Conservation (phyloP, 768 basidiomycete genomes). For the Paxillus ammoniavirescens region DNA sequence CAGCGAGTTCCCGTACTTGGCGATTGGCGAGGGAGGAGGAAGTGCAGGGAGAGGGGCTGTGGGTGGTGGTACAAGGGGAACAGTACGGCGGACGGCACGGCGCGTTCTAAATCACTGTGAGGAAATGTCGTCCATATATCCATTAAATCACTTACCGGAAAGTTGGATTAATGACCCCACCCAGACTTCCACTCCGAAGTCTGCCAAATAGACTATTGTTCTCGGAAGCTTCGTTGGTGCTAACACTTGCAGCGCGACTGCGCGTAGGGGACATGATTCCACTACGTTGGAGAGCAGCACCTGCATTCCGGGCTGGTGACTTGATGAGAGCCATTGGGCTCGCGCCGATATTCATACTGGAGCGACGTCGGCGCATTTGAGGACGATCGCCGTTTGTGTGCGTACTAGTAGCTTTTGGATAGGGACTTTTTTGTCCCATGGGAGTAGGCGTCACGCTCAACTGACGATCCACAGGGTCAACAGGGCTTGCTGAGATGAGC, state of each 20-base stretch:
- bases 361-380: constrained; percentile 58
- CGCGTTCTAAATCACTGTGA: constrained; percentile 34
- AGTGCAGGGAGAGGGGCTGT: constrained; percentile 28
- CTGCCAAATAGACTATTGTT: constrained; percentile 47
- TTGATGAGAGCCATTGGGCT: constrained; percentile 60
- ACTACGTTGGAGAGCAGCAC: constrained; percentile 49
- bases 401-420: constrained; percentile 21
- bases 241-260: constrained; percentile 47
- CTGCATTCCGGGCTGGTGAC: constrained; percentile 51
- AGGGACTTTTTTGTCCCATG: constrained; percentile 21
- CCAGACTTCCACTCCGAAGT: constrained; percentile 54
- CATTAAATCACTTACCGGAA: constrained; percentile 30
- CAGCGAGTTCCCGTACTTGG: constrained; percentile 12
- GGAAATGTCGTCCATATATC: neutral
- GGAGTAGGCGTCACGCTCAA: constrained; percentile 38
- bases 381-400: constrained; percentile 31
- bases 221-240: constrained; percentile 33
- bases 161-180: constrained; percentile 29
- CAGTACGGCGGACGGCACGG: constrained; percentile 33
- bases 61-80: constrained; percentile 28
- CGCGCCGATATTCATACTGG: constrained; percentile 54
- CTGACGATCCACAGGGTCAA: constrained; percentile 36
- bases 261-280: constrained; percentile 38
- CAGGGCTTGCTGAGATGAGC: constrained; percentile 15
- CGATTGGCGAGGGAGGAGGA: constrained; percentile 23